Base-by-base conservation (phyloP, 2,329 filamentous ascomycete species). In the Graphilbum sp. region DNA sequence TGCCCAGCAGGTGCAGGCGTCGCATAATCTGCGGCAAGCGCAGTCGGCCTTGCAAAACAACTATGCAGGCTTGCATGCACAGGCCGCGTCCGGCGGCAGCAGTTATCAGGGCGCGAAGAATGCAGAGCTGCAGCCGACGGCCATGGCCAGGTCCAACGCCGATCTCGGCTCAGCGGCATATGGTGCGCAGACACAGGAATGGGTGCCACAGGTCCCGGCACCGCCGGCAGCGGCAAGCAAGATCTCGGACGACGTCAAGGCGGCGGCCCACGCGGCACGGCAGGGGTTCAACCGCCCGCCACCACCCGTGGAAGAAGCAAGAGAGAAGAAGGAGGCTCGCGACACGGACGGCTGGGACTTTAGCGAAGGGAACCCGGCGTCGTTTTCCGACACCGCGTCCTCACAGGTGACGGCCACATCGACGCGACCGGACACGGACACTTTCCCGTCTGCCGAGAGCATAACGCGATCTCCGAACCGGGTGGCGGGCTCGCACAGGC, bases 301-400 rank as follows among this genome's bases (percentile, higher is more conserved):
- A 19, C 30, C 9, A 15, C 17, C 17, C 29, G 56, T 59, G n/a
- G 40, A 53, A 17, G 61, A 61, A 33, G 61, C 64, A 29, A 47
- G 59, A 19, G 64, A 73, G 38, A 69, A 76, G 51, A 56, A 56
- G 19, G 49, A 52, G 1, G 50, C 56, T 8, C 60, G 34, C 10
- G 75, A 81, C 41, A 53, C 68, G 1, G 87, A 94, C 50, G 83
- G 72, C 9, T 98, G 90, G 90, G 87, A 92, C 51, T 98, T 98
- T 48, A 84, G 88, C 38, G 86, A 95, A 41, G 68, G 40, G 2
- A 37, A 75, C 10, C 63, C 75, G 9, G 63, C 67, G n/a, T 72
- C 75, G 37, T 60, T 71, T 0, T 79, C 82, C 31, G 59, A 70
- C 12, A 52, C 61, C 23, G 48, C 62, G 21, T 49, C 21, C 23